Base-by-base conservation (phyloP, 2,329 filamentous ascomycete species). In the Cladosporium sp. region DNA sequence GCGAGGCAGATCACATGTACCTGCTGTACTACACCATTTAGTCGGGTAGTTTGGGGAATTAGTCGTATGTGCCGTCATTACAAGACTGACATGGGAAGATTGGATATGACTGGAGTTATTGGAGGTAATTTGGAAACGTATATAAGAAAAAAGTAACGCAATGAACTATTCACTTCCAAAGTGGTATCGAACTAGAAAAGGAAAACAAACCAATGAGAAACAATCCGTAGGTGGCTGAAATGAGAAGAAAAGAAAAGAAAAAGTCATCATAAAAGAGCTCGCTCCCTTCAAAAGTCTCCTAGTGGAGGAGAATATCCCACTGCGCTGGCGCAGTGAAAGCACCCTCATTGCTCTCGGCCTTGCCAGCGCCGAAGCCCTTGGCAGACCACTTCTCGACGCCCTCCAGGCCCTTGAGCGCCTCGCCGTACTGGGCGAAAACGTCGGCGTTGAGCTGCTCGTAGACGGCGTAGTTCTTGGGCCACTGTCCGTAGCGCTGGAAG, bases 381-480 rank as follows among this genome's bases (percentile, higher is more conserved):
- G 71, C 61, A 47, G 68, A 62, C 75, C 74, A 77, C 63, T 73
- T 75, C 64, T 76, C 74, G 0, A 74, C 70, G 1, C 72, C 73
- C 51, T 73, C 68, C 0, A 69, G 61, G 1, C 67, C 69, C 57
- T 71, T 69, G 59, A 77, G 62, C 22, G 69, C 65, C 4, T 57
- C 50, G 3, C 62, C 62, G 54, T 71, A 78, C 15, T 63, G 61
- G 4, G 63, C 57, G 61, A 74, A 75, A 6, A 78, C 44, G 42
- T 74, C 67, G 1, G 68, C 69, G 43, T 73, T 75, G 47, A 80
- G 60, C 4, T 64, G 66, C 59, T 77, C 70, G 55, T 78, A 79
- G 58, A 77, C 73, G 7, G 55, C 62, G 56, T 71, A 73, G 4
- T 71, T 63, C 65, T 78, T 80, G 5, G 74, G 71, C 70, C 71